A percentile compares a stretch with the other conserved stretches of the same genome.
phyloP scores from a whole-genome alignment of 345 rosid genomes.

The Rubroshorea leprosula region DNA sequence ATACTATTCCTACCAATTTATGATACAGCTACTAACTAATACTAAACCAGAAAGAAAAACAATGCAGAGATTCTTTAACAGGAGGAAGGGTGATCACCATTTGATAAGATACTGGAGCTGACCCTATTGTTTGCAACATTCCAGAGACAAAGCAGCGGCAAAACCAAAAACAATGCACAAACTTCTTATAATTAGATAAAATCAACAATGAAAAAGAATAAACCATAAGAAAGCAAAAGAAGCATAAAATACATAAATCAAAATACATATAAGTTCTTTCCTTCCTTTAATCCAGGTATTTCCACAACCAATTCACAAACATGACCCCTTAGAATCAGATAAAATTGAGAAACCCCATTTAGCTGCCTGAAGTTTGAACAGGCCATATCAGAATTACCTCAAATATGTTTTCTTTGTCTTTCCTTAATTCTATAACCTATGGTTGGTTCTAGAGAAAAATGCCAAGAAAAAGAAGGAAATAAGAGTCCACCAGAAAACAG shows the following conservation, averaged over 20 bases:
- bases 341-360: conserved; percentile 3
- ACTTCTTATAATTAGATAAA: conserved; percentile 4
- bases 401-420: not conserved
- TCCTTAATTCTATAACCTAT: not conserved
- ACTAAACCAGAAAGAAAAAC: not conserved
- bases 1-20: not conserved
- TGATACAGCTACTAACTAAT: not conserved
- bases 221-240: not conserved
- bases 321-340: not conserved
- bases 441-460: conserved; percentile 4
- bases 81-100: conserved; percentile 53
- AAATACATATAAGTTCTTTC: not conserved
- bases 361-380: not conserved
- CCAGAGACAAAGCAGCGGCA: conserved; percentile 8
- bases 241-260: not conserved
- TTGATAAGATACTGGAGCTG: conserved; percentile 93
- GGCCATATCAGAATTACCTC: not conserved
- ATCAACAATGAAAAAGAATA: not conserved
- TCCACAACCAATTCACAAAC: not conserved
- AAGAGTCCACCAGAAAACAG: not conserved
- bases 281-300: not conserved
- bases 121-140: conserved; percentile 46
- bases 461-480: not conserved
- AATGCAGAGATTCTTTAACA: not conserved
- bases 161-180: conserved; percentile 8